These are phyloP conservation scores for Yarrowia divulgata DNA, from an alignment of 805 yeast species.

Conservation along the genomic window DNA sequence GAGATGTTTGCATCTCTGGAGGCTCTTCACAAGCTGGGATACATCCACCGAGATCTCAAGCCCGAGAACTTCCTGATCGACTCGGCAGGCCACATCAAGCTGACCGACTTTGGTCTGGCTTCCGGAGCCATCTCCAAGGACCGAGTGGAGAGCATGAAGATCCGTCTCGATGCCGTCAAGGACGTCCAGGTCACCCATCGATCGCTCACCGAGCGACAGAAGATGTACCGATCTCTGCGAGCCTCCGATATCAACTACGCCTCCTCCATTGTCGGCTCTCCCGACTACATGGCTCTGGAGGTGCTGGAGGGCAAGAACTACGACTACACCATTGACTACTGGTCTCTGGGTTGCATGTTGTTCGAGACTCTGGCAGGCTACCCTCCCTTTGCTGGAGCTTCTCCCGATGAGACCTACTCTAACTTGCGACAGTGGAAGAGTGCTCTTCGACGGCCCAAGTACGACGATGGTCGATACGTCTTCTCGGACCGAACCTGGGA, in stretches of 20 bases:
- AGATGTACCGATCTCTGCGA: constrained; percentile 78
- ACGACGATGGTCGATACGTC: constrained; percentile 88
- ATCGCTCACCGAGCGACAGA: constrained; percentile 85
- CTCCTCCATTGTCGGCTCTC: constrained; percentile 95
- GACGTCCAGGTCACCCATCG: constrained; percentile 75
- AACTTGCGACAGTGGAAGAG: constrained; percentile 93
- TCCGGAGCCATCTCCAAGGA: constrained; percentile 94
- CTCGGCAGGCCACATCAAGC: constrained; percentile 86
- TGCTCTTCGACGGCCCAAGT: constrained; percentile 85
- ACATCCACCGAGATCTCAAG: constrained; percentile 95
- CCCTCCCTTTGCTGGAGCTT: constrained; percentile 95
- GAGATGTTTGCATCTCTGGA: constrained; percentile 97
- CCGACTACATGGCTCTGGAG: constrained; percentile 98
- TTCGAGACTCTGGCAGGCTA: constrained; percentile 96
- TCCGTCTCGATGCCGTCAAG: constrained; percentile 69
- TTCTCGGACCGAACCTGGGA: constrained; percentile 98
- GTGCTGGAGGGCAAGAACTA: constrained; percentile 92
- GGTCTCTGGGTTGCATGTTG: constrained; percentile 98
- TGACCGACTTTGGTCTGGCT: constrained; percentile 96
- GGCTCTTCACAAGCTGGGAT: constrained; percentile 92
- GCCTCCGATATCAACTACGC: constrained; percentile 81
- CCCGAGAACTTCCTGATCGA: constrained; percentile 94
- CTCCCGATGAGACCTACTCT: constrained; percentile 92
- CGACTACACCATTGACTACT: constrained; percentile 96
- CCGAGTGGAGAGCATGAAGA: constrained; percentile 89